phyloP scores from a whole-genome alignment of 2,329 filamentous ascomycete species.

The Pseudogymnoascus sp. region DNA sequence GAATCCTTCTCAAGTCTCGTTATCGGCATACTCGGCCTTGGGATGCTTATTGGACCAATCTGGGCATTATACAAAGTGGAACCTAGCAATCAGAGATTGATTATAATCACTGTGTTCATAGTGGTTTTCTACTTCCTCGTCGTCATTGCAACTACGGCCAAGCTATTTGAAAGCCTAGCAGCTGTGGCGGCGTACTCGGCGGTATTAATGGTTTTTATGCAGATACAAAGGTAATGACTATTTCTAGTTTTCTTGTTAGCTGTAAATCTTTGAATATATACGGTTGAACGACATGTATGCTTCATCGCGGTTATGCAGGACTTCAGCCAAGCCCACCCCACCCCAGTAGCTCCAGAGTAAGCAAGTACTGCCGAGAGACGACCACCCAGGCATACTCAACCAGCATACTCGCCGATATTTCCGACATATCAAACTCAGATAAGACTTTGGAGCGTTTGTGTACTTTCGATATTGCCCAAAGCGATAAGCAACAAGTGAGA shows the following conservation, averaged over 20 bases:
- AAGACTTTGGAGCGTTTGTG: too few relatives aligned
- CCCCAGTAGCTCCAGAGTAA: too few relatives aligned
- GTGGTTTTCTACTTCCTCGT: constrained; percentile 11
- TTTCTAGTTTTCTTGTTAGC: not conserved
- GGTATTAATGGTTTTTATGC: constrained; percentile 13
- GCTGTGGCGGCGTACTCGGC: constrained; percentile 12
- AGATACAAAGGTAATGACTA: not conserved
- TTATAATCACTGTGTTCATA: constrained; percentile 13
- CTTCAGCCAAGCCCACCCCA: too few relatives aligned
- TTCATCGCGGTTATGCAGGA: too few relatives aligned
- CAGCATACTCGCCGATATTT: too few relatives aligned
- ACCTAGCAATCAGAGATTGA: not conserved
- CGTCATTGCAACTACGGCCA: constrained; percentile 3
- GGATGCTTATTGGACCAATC: constrained; percentile 13
- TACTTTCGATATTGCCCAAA: too few relatives aligned
- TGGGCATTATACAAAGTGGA: constrained; percentile 10
- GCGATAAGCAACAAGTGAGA: too few relatives aligned
- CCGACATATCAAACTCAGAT: too few relatives aligned
- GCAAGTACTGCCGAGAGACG: too few relatives aligned
- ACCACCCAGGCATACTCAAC: too few relatives aligned
- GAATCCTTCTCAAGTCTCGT: not conserved
- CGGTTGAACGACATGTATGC: too few relatives aligned
- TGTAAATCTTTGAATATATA: not conserved
- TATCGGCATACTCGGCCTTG: constrained; percentile 4
- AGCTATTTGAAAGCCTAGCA: constrained; percentile 9